Evolutionary conservation across 2,329 filamentous ascomycete genomes (phyloP), one percentile per base, ranked within the genome.

Genomic region (Sarocladium brachiariae): DNA sequence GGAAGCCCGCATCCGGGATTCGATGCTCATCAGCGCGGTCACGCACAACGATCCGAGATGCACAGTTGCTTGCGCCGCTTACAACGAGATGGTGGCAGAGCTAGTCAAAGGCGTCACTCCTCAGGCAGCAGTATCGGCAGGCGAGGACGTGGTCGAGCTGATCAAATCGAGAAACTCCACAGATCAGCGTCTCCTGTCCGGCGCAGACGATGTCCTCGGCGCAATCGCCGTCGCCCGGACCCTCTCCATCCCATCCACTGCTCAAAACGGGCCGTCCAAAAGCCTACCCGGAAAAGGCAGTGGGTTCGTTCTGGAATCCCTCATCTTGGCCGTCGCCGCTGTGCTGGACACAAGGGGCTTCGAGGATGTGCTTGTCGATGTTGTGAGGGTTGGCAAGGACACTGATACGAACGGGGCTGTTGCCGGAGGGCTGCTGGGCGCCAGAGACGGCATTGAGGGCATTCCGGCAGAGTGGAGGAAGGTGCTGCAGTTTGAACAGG

Each of bases 381-480:
- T 75, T 18, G 69, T 75, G 7, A 57, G 69, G 3, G 60, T 75
- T 27, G 72, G 73, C 2, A 58, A 56, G 14, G 72, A 76, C 51
- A 70, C 71, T 1, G 73, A 76, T 53, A 74, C 72, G 0, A 75
- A 75, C 50, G 71, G 56, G 0, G 72, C 72, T 0, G 66, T 75
- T 37, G 70, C 72, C 0, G 72, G 73, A 1, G 72, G 72, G 0
- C 54, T 75, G 2, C 51, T 76, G 2, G 73, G 73, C 0, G 73
- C 71, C 2, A 59, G 70, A 23, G 70, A 74, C 45, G 73, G 73
- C 2, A 58, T 65, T 2, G 59, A 64, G 2, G 66, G 61, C 4
- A 67, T 76, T n/a, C 72, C 72, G 1, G 19, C 45, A n/a, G 31
- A 58, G 13, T 76, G 73, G 73, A 58, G 60, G 49, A 54, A 59